These are phyloP conservation scores for Carpinus fangiana DNA, from an alignment of 306 rosid genomes.

Conservation along the genomic window DNA sequence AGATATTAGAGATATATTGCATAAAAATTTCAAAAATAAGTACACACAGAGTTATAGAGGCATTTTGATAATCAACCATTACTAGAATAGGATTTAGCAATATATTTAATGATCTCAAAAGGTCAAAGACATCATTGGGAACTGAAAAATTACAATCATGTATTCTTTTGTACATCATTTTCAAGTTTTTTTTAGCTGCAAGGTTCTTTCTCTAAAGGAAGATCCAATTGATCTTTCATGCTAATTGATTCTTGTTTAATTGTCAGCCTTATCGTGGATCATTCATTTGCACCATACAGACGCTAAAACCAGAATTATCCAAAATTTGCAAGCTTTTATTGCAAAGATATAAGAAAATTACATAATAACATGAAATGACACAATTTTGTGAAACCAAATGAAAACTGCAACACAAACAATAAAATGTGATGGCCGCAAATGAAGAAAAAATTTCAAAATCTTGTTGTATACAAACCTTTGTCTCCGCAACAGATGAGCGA, in stretches of 20 bases:
- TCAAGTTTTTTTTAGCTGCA: background rate
- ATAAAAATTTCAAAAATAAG: background rate
- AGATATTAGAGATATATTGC: background rate
- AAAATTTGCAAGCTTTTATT: background rate
- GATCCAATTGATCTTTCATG: background rate
- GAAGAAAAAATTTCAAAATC: slow-evolving; percentile 15
- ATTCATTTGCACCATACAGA: background rate
- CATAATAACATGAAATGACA: background rate
- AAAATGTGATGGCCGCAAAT: slow-evolving; percentile 1
- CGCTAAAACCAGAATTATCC: background rate
- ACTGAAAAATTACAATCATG: background rate
- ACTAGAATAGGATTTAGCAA: background rate
- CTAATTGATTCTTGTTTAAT: background rate
- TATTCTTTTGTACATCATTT: background rate
- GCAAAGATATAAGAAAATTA: background rate
- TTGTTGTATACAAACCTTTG: slow-evolving; percentile 50
- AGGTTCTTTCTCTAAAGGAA: background rate
- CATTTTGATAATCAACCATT: background rate
- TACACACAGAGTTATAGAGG: background rate
- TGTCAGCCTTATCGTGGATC: slow-evolving; percentile 18
- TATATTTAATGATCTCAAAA: background rate
- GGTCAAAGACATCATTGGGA: background rate
- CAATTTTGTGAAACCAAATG: background rate
- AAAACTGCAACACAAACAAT: slow-evolving; percentile 16
- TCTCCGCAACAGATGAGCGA: slow-evolving; percentile 65